A percentile compares a stretch with the other conserved stretches of the same genome.
Conservation (phyloP, 1,284 basidiomycete genomes). For the Malassezia obtusa region DNA sequence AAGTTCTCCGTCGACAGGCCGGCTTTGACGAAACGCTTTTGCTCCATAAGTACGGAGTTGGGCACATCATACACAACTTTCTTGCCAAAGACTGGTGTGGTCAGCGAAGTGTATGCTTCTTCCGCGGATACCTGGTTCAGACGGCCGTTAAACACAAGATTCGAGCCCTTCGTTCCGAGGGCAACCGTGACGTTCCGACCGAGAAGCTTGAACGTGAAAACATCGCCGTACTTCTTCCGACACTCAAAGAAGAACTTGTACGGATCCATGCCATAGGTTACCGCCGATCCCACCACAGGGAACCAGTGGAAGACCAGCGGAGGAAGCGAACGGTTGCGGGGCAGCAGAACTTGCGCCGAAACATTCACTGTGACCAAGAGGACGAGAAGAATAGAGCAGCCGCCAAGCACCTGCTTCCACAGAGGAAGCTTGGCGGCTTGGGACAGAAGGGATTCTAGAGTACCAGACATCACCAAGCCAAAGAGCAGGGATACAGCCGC, state of each 20-base stretch:
- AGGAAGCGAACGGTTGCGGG: constrained; percentile 50
- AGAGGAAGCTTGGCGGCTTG: not conserved
- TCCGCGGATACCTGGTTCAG: constrained; percentile 85
- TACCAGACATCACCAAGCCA: not conserved
- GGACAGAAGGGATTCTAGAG: not conserved
- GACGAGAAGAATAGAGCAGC: not conserved
- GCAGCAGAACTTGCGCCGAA: constrained; percentile 48
- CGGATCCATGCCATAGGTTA: constrained; percentile 66
- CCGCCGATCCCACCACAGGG: constrained; percentile 66
- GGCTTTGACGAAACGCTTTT: constrained; percentile 80
- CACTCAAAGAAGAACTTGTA: constrained; percentile 65
- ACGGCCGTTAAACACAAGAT: constrained; percentile 89
- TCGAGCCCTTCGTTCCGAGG: constrained; percentile 82
- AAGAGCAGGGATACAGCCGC: not conserved
- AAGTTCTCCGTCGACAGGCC: constrained; percentile 88
- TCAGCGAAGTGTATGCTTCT: constrained; percentile 69
- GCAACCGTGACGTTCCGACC: constrained; percentile 85
- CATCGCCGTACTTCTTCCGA: constrained; percentile 65
- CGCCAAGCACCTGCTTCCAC: constrained; percentile 6
- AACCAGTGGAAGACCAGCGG: constrained; percentile 70
- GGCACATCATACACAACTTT: constrained; percentile 97
- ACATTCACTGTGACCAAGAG: constrained; percentile 56
- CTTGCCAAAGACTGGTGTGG: constrained; percentile 65
- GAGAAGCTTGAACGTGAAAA: constrained; percentile 73
- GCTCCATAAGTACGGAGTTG: constrained; percentile 95